Evolutionary conservation across 352 stramenopile genomes (phyloP), one percentile per base, ranked within the genome.

Genomic region (Globisporangium iwayamae): DNA sequence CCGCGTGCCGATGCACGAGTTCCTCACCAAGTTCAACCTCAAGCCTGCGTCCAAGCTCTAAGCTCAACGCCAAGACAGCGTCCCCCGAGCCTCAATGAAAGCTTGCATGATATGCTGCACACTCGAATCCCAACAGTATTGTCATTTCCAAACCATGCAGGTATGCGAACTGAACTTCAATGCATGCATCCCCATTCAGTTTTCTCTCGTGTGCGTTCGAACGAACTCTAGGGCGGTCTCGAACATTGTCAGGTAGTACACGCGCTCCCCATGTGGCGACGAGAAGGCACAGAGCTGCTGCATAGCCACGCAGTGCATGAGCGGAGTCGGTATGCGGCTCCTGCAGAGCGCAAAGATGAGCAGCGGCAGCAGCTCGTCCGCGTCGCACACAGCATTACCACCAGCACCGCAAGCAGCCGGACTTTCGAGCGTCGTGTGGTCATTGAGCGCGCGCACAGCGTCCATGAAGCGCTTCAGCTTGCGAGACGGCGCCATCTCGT

Each of bases 221-320:
- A 75, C 62, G 55, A 72, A 82, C 60, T 79, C 68, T 9, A 79
- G 45, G 38, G 74, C 66, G 38, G 74, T 71, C 30, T 78, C 74
- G 5, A 83, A 63, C 72, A 79, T 83, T 39, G 74, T 83, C 52
- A 83, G 60, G 66, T 83, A 83, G 63, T 78, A 80, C 45, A 61
- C 68, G 18, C 50, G 50, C 70, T 83, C 72, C 25, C 74, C 74
- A 34, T 69, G 38, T 28, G 70, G 56, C n/a, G 72, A 74, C 14
- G 63, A 65, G 22, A 80, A 74, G 18, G 60, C 57, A 39, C 56
- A 79, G 7, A 83, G 62, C 22, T 62, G 62, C 20, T 67, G 64
- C 50, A 83, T 62, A 30, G 53, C 39, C 18, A 67, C 67, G 54
- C 69, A 71, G 34, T 74, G 63, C 2, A 55, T 38, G 9, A 71